These are phyloP conservation scores for Claviceps maximensis DNA, from an alignment of 2,329 filamentous ascomycete genomes.

Conservation along the genomic window DNA sequence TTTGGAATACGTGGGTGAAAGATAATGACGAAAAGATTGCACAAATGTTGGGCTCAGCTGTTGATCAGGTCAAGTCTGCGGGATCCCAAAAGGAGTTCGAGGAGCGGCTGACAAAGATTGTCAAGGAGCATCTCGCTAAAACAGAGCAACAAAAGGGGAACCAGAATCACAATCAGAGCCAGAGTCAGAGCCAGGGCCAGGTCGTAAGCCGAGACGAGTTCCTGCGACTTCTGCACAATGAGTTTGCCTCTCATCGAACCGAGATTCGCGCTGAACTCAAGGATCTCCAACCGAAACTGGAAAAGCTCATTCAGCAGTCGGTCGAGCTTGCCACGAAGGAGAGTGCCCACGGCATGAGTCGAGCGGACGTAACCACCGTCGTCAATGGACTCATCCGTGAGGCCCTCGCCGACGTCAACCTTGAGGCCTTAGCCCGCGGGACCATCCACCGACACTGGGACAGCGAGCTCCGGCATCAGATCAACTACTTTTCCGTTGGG, in stretches of 20 bases:
- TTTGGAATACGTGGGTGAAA: conserved; percentile 40
- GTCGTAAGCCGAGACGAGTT: conserved; percentile 38
- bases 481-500: conserved; percentile 62
- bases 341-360: conserved; percentile 21
- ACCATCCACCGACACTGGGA: conserved; percentile 32
- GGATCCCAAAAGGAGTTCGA: conserved; percentile 22
- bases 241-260: conserved; percentile 23
- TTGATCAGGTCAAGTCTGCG: conserved; percentile 22
- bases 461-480: conserved; percentile 32
- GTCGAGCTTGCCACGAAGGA: conserved; percentile 15
- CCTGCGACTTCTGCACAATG: conserved; percentile 26
- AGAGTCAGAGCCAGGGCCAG: conserved; percentile 10
- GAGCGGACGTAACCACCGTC: conserved; percentile 26
- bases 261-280: conserved; percentile 28
- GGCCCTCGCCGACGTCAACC: conserved; percentile 30
- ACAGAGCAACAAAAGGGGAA: conserved; percentile 13
- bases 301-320: conserved; percentile 19
- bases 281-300: conserved; percentile 22
- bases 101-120: conserved; percentile 21
- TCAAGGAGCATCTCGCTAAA: conserved; percentile 24
- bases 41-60: conserved; percentile 16
- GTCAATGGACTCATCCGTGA: conserved; percentile 29
- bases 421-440: conserved; percentile 33
- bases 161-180: neutral
- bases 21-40: conserved; percentile 32